Conservation (phyloP, 2,329 filamentous ascomycete species). For the Ustulina deusta region DNA sequence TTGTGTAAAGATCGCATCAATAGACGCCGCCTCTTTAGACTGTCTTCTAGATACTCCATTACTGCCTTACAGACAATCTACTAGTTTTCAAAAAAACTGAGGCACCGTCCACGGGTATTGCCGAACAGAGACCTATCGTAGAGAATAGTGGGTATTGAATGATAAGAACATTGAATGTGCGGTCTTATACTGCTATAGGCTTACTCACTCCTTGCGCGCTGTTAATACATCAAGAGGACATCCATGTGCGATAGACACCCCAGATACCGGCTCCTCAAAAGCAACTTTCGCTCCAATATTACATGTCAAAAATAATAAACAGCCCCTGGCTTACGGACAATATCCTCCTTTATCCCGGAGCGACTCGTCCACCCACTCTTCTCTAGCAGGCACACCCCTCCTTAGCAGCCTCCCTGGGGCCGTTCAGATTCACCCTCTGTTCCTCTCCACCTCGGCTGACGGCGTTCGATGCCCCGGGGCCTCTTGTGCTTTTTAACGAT, state of each 20-base stretch:
- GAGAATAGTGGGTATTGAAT: conserved; percentile 37
- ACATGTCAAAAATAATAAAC: conserved; percentile 47
- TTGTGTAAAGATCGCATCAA: too few relatives aligned
- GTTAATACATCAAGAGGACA: conserved; percentile 43
- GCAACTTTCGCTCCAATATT: conserved; percentile 49
- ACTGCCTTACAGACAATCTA: background rate
- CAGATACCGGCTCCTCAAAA: conserved; percentile 33
- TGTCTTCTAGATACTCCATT: background rate
- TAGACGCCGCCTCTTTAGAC: background rate
- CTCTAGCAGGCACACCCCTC: conserved; percentile 89
- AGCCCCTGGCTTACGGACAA: conserved; percentile 35
- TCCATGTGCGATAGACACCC: conserved; percentile 39
- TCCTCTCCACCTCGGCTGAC: conserved; percentile 73
- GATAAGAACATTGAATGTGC: conserved; percentile 27
- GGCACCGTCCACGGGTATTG: background rate
- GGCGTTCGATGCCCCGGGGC: conserved; percentile 71
- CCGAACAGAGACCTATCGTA: conserved; percentile 12
- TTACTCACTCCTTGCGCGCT: conserved; percentile 37
- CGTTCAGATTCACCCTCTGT: conserved; percentile 84
- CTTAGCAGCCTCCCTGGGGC: conserved; percentile 81
- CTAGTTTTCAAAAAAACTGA: background rate
- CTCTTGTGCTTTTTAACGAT: conserved; percentile 88
- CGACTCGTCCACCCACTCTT: conserved; percentile 23
- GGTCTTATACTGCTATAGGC: conserved; percentile 28
- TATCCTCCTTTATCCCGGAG: conserved; percentile 34